Conservation (phyloP, 2,329 filamentous ascomycete species). For the Pseudogymnoascus destructans region DNA sequence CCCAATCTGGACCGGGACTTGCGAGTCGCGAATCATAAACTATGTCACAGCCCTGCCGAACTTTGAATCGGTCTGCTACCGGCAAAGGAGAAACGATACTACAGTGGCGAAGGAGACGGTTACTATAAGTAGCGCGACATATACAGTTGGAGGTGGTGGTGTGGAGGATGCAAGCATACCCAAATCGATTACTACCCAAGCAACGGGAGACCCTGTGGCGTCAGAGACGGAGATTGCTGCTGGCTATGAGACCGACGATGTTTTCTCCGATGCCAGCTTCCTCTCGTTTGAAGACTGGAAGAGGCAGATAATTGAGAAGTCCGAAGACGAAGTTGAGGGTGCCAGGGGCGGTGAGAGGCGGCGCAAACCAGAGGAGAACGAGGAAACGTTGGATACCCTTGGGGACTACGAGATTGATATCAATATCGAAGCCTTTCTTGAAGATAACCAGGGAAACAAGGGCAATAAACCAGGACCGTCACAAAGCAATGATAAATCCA, state of each 20-base stretch:
- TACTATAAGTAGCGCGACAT: slow-evolving; percentile 10
- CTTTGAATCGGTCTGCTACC: slow-evolving; percentile 41
- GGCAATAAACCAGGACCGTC: slow-evolving; percentile 14
- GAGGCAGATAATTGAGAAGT: slow-evolving; percentile 75
- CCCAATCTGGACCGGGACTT: slow-evolving; percentile 23
- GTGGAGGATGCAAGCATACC: slow-evolving; percentile 8
- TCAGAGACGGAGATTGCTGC: not conserved
- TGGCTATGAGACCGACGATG: slow-evolving; percentile 39
- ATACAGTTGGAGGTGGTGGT: slow-evolving; percentile 9
- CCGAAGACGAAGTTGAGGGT: slow-evolving; percentile 48
- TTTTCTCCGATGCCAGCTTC: slow-evolving; percentile 67
- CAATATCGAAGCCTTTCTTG: slow-evolving; percentile 52
- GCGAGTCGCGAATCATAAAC: slow-evolving; percentile 56
- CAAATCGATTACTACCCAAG: slow-evolving; percentile 11
- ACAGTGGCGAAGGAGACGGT: slow-evolving; percentile 11
- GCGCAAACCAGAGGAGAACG: slow-evolving; percentile 40
- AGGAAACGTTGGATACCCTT: slow-evolving; percentile 61
- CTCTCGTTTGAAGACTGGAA: slow-evolving; percentile 99
- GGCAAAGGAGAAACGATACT: slow-evolving; percentile 5
- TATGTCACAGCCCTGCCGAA: slow-evolving; percentile 73
- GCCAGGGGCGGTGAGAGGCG: slow-evolving; percentile 36
- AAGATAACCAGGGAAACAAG: slow-evolving; percentile 18
- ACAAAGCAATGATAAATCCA: slow-evolving; percentile 16
- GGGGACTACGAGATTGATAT: slow-evolving; percentile 78
- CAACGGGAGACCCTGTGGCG: not conserved